Conservation (phyloP, 257 asterid genomes). For the Jacaranda copaia region DNA sequence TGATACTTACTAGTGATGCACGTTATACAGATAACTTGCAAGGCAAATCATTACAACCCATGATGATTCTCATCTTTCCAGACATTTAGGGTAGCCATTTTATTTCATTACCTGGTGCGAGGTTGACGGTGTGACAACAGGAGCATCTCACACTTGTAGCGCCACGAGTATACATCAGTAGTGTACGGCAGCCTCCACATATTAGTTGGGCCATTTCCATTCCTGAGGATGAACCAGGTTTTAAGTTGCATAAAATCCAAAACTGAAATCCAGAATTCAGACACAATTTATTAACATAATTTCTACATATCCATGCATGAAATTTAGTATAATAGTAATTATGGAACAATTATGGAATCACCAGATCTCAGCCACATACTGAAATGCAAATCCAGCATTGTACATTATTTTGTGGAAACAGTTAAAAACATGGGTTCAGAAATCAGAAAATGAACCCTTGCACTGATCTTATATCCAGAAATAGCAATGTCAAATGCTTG, state of each 20-base stretch:
- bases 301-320: constrained; percentile 14
- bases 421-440: constrained; percentile 1
- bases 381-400: constrained; percentile 9
- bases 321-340: neutral
- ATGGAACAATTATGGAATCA: neutral
- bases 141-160: constrained; percentile 95
- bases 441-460: constrained; percentile 12
- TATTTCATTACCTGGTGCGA: constrained; percentile 73
- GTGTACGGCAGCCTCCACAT: constrained; percentile 92
- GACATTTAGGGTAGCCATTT: neutral
- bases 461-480: constrained; percentile 11
- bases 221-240: constrained; percentile 49
- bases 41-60: neutral
- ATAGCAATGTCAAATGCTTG: constrained; percentile 5
- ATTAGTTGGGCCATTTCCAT: constrained; percentile 92
- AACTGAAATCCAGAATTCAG: constrained; percentile 20
- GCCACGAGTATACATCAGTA: constrained; percentile 83
- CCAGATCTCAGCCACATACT: constrained; percentile 15
- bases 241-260: constrained; percentile 32
- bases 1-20: neutral
- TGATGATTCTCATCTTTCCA: neutral
- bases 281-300: constrained; percentile 6
- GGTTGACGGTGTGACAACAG: constrained; percentile 90
- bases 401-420: no score
- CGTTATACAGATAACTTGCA: neutral